Conservation (phyloP, 176 grass and related monocot genomes). For the Oropetium thomaeum region DNA sequence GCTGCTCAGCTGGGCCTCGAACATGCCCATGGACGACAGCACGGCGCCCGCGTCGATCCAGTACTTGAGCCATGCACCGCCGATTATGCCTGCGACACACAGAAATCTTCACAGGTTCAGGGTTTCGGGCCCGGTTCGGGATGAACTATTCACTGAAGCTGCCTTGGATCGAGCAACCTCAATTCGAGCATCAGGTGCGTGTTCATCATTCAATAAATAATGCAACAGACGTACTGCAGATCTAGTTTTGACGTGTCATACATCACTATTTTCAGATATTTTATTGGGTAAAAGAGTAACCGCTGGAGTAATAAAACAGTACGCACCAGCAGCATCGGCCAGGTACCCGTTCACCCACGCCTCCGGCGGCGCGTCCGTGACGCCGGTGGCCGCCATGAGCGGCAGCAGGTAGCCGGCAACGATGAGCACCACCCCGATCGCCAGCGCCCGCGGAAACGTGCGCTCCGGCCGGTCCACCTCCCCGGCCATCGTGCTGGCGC, state of each 20-base stretch:
- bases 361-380: conserved; percentile 26
- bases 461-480: conserved; percentile 47
- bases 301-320: no score
- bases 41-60: conserved; percentile 48
- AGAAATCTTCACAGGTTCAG: no score
- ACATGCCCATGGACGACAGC: conserved; percentile 46
- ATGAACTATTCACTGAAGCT: no score
- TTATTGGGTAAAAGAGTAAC: no score
- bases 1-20: conserved; percentile 53
- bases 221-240: background rate
- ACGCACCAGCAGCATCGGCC: conserved; percentile 28
- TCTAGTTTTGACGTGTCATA: background rate
- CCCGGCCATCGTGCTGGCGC: conserved; percentile 48
- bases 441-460: conserved; percentile 42
- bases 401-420: conserved; percentile 37
- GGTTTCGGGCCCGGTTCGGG: no score
- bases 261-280: no score
- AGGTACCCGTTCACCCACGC: conserved; percentile 47
- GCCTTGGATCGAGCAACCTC: no score
- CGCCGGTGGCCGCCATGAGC: conserved; percentile 37
- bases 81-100: conserved; percentile 25
- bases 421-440: conserved; percentile 22
- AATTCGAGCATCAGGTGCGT: no score
- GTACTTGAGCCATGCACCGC: conserved; percentile 42
- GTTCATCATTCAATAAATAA: no score